Conservation (phyloP, 306 rosid species). For the Vigna nakashimae region DNA sequence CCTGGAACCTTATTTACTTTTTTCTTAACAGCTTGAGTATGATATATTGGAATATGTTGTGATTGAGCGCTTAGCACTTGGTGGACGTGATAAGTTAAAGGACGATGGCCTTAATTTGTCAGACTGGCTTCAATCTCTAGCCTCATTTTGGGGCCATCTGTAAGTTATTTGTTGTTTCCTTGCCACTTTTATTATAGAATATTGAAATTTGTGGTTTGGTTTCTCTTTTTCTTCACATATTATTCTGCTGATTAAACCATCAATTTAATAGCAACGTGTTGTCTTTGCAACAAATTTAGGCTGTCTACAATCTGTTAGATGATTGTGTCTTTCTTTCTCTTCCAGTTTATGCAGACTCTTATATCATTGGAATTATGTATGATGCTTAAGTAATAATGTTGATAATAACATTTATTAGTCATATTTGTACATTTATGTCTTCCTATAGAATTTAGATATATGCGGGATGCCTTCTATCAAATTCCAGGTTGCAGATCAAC, state of each 20-base stretch:
- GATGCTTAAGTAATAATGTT: conserved; percentile 25
- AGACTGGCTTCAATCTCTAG: conserved; percentile 99
- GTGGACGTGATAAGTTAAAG: conserved; percentile 95
- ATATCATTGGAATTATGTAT: conserved; percentile 18
- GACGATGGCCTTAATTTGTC: conserved; percentile 98
- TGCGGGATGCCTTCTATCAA: conserved; percentile 69
- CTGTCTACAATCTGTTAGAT: conserved; percentile 29
- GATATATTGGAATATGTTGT: conserved; percentile 98
- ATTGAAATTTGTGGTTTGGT: conserved; percentile 24
- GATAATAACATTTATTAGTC: conserved; percentile 46
- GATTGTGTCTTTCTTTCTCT: conserved; percentile 20
- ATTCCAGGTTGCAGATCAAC: conserved; percentile 80
- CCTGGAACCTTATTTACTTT: conserved; percentile 14
- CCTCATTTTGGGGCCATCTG: conserved; percentile 99
- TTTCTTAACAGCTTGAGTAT: conserved; percentile 84
- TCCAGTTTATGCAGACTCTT: conserved; percentile 29
- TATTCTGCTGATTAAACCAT: conserved; percentile 26
- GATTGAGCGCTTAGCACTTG: conserved; percentile 91
- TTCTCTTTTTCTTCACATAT: conserved; percentile 32
- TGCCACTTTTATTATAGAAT: conserved; percentile 3
- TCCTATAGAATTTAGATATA: conserved; percentile 59
- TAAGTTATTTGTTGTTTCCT: conserved; percentile 62
- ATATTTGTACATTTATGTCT: conserved; percentile 45
- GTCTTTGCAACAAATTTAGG: conserved; percentile 9
- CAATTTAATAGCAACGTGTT: conserved; percentile 1